These are phyloP conservation scores for Aspergillus heteromorphus DNA, from an alignment of 495 filamentous ascomycete species.

Conservation along the genomic window DNA sequence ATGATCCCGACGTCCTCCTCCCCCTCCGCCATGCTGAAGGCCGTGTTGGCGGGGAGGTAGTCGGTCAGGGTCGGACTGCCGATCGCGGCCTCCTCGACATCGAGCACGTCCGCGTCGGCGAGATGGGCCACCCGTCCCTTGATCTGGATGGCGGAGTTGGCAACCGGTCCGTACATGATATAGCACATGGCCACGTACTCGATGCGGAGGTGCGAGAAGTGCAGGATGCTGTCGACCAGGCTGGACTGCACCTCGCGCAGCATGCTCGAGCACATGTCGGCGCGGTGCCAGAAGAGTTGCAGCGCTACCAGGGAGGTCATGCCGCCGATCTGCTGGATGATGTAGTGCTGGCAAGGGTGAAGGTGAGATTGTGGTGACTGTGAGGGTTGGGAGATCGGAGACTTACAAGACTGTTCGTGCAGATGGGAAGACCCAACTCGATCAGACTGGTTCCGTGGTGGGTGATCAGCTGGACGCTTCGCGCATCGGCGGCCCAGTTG, in stretches of 20 bases:
- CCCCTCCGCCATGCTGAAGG: neutral
- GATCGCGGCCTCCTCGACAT: neutral
- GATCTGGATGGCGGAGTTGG: neutral
- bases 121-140: neutral
- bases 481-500: slow-evolving; percentile 50
- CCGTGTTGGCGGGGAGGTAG: neutral
- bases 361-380: neutral
- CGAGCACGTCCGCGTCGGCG: neutral
- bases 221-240: slow-evolving; percentile 5
- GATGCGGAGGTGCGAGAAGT: neutral
- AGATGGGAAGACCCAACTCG: slow-evolving; percentile 51
- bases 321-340: slow-evolving; percentile 6
- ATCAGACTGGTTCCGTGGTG: slow-evolving; percentile 34
- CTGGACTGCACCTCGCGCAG: slow-evolving; percentile 1
- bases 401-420: slow-evolving; percentile 46
- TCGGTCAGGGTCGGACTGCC: neutral
- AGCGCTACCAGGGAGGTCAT: slow-evolving; percentile 7
- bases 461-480: slow-evolving; percentile 44
- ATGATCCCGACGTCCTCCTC: neutral
- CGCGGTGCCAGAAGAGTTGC: slow-evolving; percentile 8
- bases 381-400: neutral
- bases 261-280: neutral
- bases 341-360: slow-evolving; percentile 1
- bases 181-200: slow-evolving; percentile 10
- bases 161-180: neutral